Evolutionary conservation across 2,329 filamentous ascomycete species (phyloP).

Genomic region (Calonectria hongkongensis): DNA sequence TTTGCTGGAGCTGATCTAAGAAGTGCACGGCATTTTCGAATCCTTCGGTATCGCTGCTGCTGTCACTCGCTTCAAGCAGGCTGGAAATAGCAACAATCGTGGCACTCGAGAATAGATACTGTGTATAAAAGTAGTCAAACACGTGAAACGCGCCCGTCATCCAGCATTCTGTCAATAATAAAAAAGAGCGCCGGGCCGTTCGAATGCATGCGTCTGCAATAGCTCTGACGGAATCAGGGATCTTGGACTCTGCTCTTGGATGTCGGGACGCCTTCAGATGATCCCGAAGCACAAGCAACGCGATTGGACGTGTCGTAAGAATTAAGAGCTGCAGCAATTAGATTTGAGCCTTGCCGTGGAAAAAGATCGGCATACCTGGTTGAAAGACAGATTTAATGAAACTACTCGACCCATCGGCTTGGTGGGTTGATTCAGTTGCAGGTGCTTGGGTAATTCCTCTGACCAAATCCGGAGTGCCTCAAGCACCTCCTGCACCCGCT

Average conservation of each 20-base stretch:
- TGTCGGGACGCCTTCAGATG: not conserved
- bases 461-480: constrained; percentile 28
- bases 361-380: constrained; percentile 7
- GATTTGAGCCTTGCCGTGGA: rapidly evolving
- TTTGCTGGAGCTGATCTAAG: constrained; percentile 30
- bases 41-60: constrained; percentile 13
- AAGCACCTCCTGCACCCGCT: constrained; percentile 24
- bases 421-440: constrained; percentile 4
- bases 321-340: constrained; percentile 12
- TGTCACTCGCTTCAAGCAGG: not conserved
- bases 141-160: constrained; percentile 36
- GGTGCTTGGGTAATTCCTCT: constrained; percentile 28
- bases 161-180: constrained; percentile 32
- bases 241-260: not conserved
- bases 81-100: constrained; percentile 41
- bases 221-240: not conserved
- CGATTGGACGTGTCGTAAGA: constrained; percentile 23
- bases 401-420: constrained; percentile 7
- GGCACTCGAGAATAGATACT: constrained; percentile 44
- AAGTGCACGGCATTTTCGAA: constrained; percentile 34
- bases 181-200: constrained; percentile 38
- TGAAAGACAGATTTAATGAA: constrained; percentile 25
- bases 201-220: constrained; percentile 40
- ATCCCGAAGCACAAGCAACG: constrained; percentile 21
- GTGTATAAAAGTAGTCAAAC: constrained; percentile 42